These are phyloP conservation scores for Trichopus zeylanicus DNA, from an alignment of 116 monocot species.

Conservation along the genomic window DNA sequence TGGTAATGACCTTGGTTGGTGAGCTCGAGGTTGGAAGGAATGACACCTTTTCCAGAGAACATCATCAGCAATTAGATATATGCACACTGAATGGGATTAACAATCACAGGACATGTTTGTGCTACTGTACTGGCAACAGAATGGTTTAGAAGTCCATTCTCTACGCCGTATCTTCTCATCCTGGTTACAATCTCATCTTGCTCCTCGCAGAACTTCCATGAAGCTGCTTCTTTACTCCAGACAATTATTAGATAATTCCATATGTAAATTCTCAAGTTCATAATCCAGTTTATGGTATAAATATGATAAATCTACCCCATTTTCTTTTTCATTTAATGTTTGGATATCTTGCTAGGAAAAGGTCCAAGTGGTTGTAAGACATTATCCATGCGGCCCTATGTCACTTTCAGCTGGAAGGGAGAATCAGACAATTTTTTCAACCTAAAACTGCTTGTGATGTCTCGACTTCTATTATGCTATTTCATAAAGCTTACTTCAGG, in stretches of 20 bases:
- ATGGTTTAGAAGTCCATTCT: too few relatives aligned
- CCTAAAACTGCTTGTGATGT: neutral
- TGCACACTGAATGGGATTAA: neutral
- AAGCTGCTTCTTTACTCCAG: neutral
- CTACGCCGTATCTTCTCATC: too few relatives aligned
- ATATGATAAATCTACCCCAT: constrained; percentile 2
- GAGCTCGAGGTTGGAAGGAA: too few relatives aligned
- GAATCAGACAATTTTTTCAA: constrained; percentile 5
- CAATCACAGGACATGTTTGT: neutral
- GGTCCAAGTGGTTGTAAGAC: constrained; percentile 18
- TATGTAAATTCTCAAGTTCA: neutral
- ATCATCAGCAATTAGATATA: neutral
- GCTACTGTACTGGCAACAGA: neutral
- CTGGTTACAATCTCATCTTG: neutral
- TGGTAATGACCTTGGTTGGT: too few relatives aligned
- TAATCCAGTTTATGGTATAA: neutral
- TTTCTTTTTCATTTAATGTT: neutral
- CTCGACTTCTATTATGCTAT: constrained; percentile 1
- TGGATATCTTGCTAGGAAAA: neutral
- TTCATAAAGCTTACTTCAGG: neutral
- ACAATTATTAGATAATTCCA: neutral
- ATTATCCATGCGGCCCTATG: constrained; percentile 18
- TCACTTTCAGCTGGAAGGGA: constrained; percentile 18
- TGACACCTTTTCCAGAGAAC: too few relatives aligned
- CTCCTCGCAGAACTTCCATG: neutral